phyloP scores from a whole-genome alignment of 495 filamentous ascomycete species.

The Penicillium parvum region DNA sequence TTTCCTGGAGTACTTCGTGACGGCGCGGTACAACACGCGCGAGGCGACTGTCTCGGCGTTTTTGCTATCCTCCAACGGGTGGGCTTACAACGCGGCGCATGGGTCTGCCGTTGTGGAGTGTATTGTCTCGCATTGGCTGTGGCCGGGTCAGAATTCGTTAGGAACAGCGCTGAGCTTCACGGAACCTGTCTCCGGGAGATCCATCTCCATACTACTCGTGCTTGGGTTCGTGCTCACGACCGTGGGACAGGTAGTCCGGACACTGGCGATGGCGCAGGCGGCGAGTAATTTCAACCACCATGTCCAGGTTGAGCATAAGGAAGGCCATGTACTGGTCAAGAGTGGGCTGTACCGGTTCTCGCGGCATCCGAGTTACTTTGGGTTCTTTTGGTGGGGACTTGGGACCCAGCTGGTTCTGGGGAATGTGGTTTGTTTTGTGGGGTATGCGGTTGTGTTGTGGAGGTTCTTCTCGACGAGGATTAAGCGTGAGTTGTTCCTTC shows the following conservation, averaged over 20 bases:
- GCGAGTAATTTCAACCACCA: slow-evolving; percentile 90
- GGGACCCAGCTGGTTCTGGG: slow-evolving; percentile 89
- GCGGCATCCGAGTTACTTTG: slow-evolving; percentile 90
- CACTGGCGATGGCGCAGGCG: slow-evolving; percentile 80
- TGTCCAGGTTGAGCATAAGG: slow-evolving; percentile 61
- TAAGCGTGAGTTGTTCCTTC: slow-evolving; percentile 44
- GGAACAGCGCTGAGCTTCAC: slow-evolving; percentile 27
- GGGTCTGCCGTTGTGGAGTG: slow-evolving; percentile 67
- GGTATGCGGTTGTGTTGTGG: slow-evolving; percentile 74
- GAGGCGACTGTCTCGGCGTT: slow-evolving; percentile 70
- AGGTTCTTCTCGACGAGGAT: slow-evolving; percentile 76
- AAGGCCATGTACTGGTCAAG: slow-evolving; percentile 74
- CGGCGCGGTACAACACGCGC: slow-evolving; percentile 74
- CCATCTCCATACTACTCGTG: slow-evolving; percentile 27
- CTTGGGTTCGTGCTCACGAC: slow-evolving; percentile 61
- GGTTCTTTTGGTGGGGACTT: slow-evolving; percentile 97
- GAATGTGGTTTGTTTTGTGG: slow-evolving; percentile 71
- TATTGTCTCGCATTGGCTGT: slow-evolving; percentile 52
- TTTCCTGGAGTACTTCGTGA: slow-evolving; percentile 92
- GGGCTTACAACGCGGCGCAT: slow-evolving; percentile 80
- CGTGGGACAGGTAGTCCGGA: slow-evolving; percentile 68
- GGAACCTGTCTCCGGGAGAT: slow-evolving; percentile 8
- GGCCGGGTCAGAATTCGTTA: slow-evolving; percentile 34
- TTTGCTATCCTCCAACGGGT: slow-evolving; percentile 81
- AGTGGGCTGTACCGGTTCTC: slow-evolving; percentile 60